Percentiles rank a stretch among this genome's conserved stretches.
These are phyloP conservation scores for Cephalotrichum gorgonifer DNA, from an alignment of 2,329 filamentous ascomycete genomes.

Conservation along the genomic window DNA sequence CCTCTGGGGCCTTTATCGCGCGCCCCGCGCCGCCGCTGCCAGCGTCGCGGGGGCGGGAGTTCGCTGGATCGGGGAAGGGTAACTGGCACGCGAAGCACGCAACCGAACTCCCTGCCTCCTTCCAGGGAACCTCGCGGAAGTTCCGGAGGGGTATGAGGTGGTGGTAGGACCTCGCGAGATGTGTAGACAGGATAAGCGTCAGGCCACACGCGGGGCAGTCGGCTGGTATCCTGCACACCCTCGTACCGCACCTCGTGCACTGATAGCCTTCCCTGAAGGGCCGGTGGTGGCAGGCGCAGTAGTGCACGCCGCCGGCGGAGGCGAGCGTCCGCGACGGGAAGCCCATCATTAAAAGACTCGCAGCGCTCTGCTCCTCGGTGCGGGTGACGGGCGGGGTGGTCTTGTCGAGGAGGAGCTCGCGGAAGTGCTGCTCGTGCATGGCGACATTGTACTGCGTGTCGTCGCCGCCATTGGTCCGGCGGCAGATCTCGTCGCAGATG, in stretches of 20 bases:
- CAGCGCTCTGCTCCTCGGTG: constrained; percentile 44
- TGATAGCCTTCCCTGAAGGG: constrained; percentile 77
- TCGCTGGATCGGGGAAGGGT: constrained; percentile 50
- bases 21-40: not conserved
- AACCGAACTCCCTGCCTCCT: constrained; percentile 47
- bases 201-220: constrained; percentile 88
- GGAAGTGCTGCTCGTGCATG: constrained; percentile 66
- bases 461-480: constrained; percentile 77
- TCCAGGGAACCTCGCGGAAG: constrained; percentile 86
- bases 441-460: constrained; percentile 70
- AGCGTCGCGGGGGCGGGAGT: constrained; percentile 5
- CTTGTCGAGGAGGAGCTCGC: constrained; percentile 76
- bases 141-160: constrained; percentile 84
- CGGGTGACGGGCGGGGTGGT: constrained; percentile 85
- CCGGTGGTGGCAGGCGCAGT: constrained; percentile 85
- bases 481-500: constrained; percentile 82
- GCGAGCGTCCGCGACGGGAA: constrained; percentile 83
- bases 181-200: constrained; percentile 87
- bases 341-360: constrained; percentile 87
- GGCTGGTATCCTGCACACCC: constrained; percentile 81
- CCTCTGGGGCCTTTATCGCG: constrained; percentile 10
- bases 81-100: constrained; percentile 73
- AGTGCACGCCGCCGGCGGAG: constrained; percentile 50
- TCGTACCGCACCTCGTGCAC: constrained; percentile 78
- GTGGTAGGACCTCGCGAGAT: constrained; percentile 86